A percentile compares a stretch with the other conserved stretches of the same genome.
Evolutionary conservation across 768 basidiomycete species (phyloP).

Genomic region (Boletus huronensis): DNA sequence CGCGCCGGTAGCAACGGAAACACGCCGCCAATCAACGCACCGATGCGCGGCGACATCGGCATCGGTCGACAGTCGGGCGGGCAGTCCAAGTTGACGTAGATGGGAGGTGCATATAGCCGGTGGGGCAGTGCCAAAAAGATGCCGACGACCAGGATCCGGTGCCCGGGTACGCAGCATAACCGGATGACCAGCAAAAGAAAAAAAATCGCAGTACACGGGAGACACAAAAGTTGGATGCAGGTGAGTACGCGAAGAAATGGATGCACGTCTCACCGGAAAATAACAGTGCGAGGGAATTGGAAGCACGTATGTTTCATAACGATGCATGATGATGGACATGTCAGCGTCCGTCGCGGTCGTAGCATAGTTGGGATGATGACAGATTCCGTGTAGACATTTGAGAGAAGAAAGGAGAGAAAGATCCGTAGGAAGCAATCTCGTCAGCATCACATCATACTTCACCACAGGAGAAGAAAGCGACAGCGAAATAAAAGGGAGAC

Average conservation of each 20-base stretch:
- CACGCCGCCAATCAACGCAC: constrained; percentile 13
- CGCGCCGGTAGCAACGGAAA: constrained; percentile 1
- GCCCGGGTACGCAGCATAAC: constrained; percentile 7
- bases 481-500: constrained; percentile 9
- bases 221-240: neutral
- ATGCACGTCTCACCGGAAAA: constrained; percentile 1
- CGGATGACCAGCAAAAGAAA: constrained; percentile 1
- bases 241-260: neutral
- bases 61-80: constrained; percentile 4
- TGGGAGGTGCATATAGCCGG: constrained; percentile 13
- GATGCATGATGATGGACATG: neutral
- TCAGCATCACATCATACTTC: constrained; percentile 12
- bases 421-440: neutral
- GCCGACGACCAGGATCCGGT: constrained; percentile 5
- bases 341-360: neutral
- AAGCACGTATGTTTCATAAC: neutral
- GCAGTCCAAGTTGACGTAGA: neutral
- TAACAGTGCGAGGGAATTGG: neutral
- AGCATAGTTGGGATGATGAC: neutral
- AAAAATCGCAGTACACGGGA: neutral
- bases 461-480: neutral
- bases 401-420: neutral
- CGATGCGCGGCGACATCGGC: constrained; percentile 3
- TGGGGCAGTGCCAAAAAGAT: constrained; percentile 7
- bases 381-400: neutral